Percentiles rank a stretch among this genome's conserved stretches.
Conservation (phyloP, 2,329 filamentous ascomycete genomes). For the Madurella fahalii region DNA sequence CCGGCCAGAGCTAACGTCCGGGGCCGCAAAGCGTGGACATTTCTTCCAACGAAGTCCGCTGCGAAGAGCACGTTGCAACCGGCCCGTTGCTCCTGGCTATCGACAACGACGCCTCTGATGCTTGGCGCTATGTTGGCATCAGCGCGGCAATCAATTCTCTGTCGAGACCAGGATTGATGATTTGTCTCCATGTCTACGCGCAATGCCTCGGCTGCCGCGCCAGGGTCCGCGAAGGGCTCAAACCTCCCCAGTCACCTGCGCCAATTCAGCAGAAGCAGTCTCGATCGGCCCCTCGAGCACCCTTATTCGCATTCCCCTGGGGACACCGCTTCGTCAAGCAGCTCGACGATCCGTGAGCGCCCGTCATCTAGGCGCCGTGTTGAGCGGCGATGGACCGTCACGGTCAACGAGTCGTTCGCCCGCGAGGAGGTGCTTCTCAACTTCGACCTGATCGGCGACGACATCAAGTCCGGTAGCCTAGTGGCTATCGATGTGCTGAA, state of each 20-base stretch:
- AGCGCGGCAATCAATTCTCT: neutral
- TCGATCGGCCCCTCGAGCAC: conserved; percentile 41
- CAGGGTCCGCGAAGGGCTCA: conserved; percentile 43
- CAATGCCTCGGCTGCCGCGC: conserved; percentile 37
- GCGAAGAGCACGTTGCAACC: neutral
- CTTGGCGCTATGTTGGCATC: conserved; percentile 1
- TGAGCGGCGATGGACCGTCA: conserved; percentile 50
- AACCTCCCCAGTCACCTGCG: conserved; percentile 52
- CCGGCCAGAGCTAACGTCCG: no score
- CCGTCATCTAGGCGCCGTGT: conserved; percentile 30
- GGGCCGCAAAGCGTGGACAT: no score
- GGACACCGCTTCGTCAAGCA: conserved; percentile 47
- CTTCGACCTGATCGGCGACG: conserved; percentile 61
- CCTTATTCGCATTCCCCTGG: conserved; percentile 41
- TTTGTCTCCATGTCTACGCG: conserved; percentile 31
- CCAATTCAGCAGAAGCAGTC: conserved; percentile 46
- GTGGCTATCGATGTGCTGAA: conserved; percentile 67
- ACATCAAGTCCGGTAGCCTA: conserved; percentile 62
- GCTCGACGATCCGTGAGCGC: conserved; percentile 42
- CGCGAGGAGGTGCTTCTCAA: conserved; percentile 78
- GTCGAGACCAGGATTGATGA: conserved; percentile 9
- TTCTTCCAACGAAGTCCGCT: neutral
- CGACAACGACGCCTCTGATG: neutral
- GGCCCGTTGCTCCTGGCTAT: neutral
- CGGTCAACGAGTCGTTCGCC: conserved; percentile 69